These are phyloP conservation scores for Candida sp. DNA, from an alignment of 1,139 yeast genomes.

Conservation along the genomic window DNA sequence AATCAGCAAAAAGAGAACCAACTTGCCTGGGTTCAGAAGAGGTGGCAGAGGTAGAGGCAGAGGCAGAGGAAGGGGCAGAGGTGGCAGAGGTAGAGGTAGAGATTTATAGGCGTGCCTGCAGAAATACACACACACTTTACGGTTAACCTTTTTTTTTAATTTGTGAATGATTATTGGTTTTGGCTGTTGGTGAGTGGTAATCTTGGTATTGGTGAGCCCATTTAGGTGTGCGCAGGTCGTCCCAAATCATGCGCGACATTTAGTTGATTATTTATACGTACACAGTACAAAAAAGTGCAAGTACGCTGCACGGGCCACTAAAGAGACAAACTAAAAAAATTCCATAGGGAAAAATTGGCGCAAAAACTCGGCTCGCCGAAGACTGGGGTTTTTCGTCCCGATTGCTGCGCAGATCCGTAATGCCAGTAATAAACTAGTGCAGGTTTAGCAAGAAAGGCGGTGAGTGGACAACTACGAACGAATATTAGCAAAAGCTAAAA, in stretches of 20 bases:
- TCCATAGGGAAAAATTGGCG: not conserved
- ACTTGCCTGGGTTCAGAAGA: constrained; percentile 36
- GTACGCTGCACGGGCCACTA: not conserved
- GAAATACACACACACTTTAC: not conserved
- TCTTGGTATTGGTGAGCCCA: no score
- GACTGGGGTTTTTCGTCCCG: not conserved
- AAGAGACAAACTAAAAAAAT: no score
- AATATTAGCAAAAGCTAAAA: no score
- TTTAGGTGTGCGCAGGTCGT: no score
- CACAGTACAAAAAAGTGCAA: not conserved
- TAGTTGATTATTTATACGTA: no score
- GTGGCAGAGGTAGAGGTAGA: constrained; percentile 16
- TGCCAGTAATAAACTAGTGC: no score
- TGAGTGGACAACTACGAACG: no score
- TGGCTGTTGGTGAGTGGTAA: no score
- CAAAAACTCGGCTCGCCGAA: not conserved
- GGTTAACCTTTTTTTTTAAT: not conserved
- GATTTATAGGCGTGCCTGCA: constrained; percentile 1
- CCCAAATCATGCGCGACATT: not conserved
- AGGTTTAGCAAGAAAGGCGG: no score
- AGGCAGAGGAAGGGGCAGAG: constrained; percentile 16
- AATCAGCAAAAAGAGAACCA: constrained; percentile 43
- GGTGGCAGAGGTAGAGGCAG: constrained; percentile 25
- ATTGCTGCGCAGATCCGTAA: no score
- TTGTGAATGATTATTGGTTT: not conserved